A percentile compares a stretch with the other conserved stretches of the same genome.
Evolutionary conservation across 306 rosid species (phyloP).

Genomic region (Coriaria nepalensis): DNA sequence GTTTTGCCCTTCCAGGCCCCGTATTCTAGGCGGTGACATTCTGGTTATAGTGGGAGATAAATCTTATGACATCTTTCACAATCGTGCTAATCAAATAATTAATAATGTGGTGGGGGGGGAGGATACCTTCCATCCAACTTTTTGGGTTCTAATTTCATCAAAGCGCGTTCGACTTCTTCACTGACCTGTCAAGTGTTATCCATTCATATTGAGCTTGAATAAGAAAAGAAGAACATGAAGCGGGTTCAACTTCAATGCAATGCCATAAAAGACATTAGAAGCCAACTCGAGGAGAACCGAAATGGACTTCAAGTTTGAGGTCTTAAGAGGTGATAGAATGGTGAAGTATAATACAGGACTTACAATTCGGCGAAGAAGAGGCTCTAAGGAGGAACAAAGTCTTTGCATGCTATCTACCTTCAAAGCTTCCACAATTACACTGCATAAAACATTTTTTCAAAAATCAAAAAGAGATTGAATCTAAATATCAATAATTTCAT

Average conservation of each 20-base stretch:
- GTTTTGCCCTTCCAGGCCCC: constrained; percentile 32
- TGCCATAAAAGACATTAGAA: too few species aligned
- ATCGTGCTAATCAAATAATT: too few species aligned
- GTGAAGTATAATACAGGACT: constrained; percentile 15
- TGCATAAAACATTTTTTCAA: constrained; percentile 18
- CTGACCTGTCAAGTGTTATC: constrained; percentile 61
- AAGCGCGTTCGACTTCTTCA: constrained; percentile 80
- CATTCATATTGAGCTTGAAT: neutral
- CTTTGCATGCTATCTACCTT: constrained; percentile 87
- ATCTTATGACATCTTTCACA: neutral
- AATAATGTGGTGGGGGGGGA: neutral
- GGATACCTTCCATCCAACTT: constrained; percentile 55
- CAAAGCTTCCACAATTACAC: constrained; percentile 82
- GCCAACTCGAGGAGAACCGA: too few species aligned
- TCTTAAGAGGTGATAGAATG: too few species aligned
- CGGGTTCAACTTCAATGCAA: too few species aligned
- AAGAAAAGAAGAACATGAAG: neutral
- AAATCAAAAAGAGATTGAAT: too few species aligned
- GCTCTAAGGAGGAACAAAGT: constrained; percentile 69
- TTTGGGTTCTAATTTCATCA: constrained; percentile 39
- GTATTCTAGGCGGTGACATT: constrained; percentile 40
- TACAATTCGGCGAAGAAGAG: constrained; percentile 78
- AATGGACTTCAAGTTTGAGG: too few species aligned
- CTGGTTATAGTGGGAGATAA: constrained; percentile 21
- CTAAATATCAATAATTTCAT: too few species aligned